A percentile compares a stretch with the other conserved stretches of the same genome.
These are phyloP conservation scores for Mycena belliarum DNA, from an alignment of 768 basidiomycete species.

Conservation along the genomic window DNA sequence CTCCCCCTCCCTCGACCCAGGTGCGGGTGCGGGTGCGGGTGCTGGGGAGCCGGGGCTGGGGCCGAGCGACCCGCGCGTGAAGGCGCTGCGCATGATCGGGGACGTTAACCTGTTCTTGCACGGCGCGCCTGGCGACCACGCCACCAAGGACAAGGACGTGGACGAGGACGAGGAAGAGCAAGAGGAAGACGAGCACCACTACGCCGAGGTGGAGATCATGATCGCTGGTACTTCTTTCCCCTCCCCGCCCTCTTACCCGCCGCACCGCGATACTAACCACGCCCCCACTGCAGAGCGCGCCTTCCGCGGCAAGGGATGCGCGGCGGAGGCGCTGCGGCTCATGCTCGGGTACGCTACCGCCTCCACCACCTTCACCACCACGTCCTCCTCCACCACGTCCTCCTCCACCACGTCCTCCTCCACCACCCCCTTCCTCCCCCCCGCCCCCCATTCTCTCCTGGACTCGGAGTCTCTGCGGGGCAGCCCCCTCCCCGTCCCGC, in stretches of 20 bases:
- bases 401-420: constrained; percentile 54
- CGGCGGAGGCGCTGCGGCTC: constrained; percentile 60
- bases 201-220: constrained; percentile 92
- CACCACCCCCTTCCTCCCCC: constrained; percentile 24
- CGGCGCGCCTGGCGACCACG: constrained; percentile 36
- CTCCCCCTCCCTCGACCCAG: too few species aligned
- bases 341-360: constrained; percentile 71
- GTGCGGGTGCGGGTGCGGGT: too few species aligned
- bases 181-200: constrained; percentile 43
- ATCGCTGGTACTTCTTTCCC: constrained; percentile 72
- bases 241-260: too few species aligned
- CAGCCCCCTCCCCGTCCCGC: constrained; percentile 43
- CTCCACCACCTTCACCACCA: constrained; percentile 30
- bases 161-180: too few species aligned
- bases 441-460: constrained; percentile 5
- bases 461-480: constrained; percentile 1
- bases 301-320: constrained; percentile 71
- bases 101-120: constrained; percentile 92
- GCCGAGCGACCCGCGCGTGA: constrained; percentile 39
- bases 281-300: constrained; percentile 56
- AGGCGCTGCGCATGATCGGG: constrained; percentile 70
- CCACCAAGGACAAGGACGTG: too few species aligned
- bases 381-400: too few species aligned
- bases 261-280: too few species aligned
- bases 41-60: too few species aligned